Evolutionary conservation across 2,329 filamentous ascomycete genomes (phyloP), one percentile per base, ranked within the genome.

Genomic region (Scortechinia acanthostroma): DNA sequence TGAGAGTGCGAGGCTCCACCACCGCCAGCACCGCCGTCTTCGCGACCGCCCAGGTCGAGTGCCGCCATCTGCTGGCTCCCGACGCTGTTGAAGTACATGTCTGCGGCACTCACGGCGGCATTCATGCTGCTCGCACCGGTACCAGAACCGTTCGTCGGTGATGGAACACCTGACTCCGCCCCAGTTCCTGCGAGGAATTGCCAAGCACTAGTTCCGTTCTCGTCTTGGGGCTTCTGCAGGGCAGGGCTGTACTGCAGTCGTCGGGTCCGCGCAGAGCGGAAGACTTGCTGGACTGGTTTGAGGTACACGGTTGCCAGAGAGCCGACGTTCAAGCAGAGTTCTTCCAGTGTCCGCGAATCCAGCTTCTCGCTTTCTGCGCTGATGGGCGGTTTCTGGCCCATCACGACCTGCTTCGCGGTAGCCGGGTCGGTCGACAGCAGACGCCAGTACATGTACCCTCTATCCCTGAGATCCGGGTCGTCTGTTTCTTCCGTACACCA

Each of bases 401-500:
- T 97, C 52, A 98, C 91, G 44, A 98, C 80, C 50, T 82, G 73
- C 59, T 87, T 93, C 2, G 93, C 93, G 0, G 86, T 80, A 43
- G 84, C 82, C 53, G 95, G 91, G 60, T 96, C 91, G 0, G 90
- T 94, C 1, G 90, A 95, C 2, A 98, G 75, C 14, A 98, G 76
- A 3, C 93, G 88, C 93, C 93, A 98, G 71, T 98, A 98, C 91
- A 98, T 97, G 70, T 96, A 98, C 0, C 93, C 93, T 55, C 93
- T 76, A 62, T 98, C 93, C 51, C 93, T 83, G 21, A 98, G 78
- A 64, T 98, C 93, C 0, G 93, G 93, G 63, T 98, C 96, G 59
- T 98, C 93, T n/a, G 91, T 97, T 62, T 97, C 93, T 62, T 97
- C 93, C 0, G 93, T 98, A 3, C 93, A 94, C 91, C 93, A 97